Percentiles rank a stretch among this genome's conserved stretches.
Conservation (phyloP, 2,329 filamentous ascomycete species). For the Hypoxylon sp. region DNA sequence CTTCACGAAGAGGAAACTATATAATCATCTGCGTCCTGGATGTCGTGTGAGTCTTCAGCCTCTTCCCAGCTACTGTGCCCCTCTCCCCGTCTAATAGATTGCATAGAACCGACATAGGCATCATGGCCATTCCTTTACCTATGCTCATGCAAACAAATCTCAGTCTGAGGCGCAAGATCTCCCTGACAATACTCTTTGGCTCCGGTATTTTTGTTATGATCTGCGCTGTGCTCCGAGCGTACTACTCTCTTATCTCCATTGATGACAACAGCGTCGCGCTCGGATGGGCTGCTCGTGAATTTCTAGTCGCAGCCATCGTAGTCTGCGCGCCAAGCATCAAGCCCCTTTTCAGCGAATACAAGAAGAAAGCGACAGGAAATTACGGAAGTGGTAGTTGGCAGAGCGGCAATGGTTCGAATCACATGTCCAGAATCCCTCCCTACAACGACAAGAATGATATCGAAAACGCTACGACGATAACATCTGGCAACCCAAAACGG, state of each 20-base stretch:
- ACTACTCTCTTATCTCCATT: neutral
- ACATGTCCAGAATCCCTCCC: neutral
- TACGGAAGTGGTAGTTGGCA: constrained; percentile 9
- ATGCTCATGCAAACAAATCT: neutral
- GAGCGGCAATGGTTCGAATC: constrained; percentile 1
- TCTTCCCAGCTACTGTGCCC: too few relatives aligned
- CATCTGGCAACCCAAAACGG: neutral
- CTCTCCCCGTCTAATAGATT: neutral
- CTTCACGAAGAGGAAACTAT: neutral
- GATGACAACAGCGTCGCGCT: neutral
- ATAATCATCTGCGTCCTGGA: neutral
- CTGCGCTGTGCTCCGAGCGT: neutral
- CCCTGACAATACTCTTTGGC: neutral
- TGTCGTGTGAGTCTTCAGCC: neutral
- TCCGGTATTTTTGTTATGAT: constrained; percentile 11
- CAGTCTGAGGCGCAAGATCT: neutral
- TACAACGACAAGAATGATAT: constrained; percentile 5
- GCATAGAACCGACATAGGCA: constrained; percentile 1
- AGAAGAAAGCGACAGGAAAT: neutral
- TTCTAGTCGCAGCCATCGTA: constrained; percentile 3
- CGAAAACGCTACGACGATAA: constrained; percentile 8
- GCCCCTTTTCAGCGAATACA: constrained; percentile 5
- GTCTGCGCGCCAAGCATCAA: constrained; percentile 2
- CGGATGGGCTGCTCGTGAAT: constrained; percentile 4
- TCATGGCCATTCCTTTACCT: constrained; percentile 5